Base-by-base conservation (phyloP, 805 yeast genomes). In the Pichia membranifaciens region DNA sequence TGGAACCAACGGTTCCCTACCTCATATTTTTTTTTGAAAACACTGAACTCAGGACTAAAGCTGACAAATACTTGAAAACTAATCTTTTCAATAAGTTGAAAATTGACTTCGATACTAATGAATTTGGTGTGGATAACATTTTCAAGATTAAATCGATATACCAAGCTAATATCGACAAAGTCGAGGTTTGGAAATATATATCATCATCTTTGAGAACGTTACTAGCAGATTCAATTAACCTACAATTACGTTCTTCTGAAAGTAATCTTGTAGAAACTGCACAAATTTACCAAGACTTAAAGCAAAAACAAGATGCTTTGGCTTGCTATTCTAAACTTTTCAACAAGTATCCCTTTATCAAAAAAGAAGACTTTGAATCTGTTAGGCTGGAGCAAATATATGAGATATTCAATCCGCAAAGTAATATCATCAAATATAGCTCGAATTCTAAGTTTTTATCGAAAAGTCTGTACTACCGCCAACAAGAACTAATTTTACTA, bases 291-390 rank as follows among this genome's bases (percentile, higher is more conserved):
- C 41, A 74, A 46, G 75, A 75, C 40, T 70, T 87, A 66, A 72
- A 74, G 22, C 71, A 84, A 21, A 62, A 70, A 22, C 84, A 82
- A 23, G 90, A 85, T 44, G 73, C 91, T 0, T 58, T 82, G 32
- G 64, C 60, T 3, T 71, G 75, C 20, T 82, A 79, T 52, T 74
- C 75, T 29, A 68, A 67, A 25, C 55, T 85, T 5, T 69, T 71
- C 21, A 28, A 44, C 8, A 18, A n/a, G 1, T 45, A 57, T 12
- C 56, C 53, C 5, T 44, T 31, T n/a, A 31, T 61, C 6, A 43
- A 45, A 5, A 22, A 48, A 10, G 45, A 13, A 4, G 52, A 56
- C 16, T 50, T 59, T n/a, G 51, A 49, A 1, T 29, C 38, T 10
- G 47, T 48, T 3, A 38, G 46, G 2, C 52, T 52, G 8, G 46